These are phyloP conservation scores for Sechiopsis laciniata DNA, from an alignment of 306 rosid genomes.

Conservation along the genomic window DNA sequence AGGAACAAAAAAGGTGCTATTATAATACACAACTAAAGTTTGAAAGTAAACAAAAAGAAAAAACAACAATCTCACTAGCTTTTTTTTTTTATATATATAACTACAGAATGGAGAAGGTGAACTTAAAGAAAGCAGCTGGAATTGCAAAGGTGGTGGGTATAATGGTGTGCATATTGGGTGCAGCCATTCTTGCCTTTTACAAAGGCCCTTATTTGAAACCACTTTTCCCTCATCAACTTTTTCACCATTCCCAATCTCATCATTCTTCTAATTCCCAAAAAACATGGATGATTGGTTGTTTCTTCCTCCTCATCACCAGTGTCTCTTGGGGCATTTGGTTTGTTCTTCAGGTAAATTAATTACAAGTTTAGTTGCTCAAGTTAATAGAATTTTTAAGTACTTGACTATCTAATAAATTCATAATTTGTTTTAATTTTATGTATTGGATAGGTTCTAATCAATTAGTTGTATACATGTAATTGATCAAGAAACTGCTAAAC, in stretches of 20 bases:
- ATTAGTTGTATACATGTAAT: too few relatives aligned
- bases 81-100: not conserved
- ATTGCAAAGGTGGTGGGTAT: slow-evolving; percentile 47
- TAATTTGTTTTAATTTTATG: too few relatives aligned
- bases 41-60: too few relatives aligned
- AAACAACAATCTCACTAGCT: too few relatives aligned
- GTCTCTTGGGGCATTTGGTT: slow-evolving; percentile 49
- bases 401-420: too few relatives aligned
- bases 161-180: slow-evolving; percentile 44
- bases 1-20: too few relatives aligned
- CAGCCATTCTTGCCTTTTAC: slow-evolving; percentile 47
- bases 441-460: too few relatives aligned
- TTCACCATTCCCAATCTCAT: slow-evolving; percentile 1
- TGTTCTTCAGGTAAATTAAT: slow-evolving; percentile 10
- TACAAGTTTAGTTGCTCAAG: not conserved
- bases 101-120: slow-evolving; percentile 50
- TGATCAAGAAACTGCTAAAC: too few relatives aligned
- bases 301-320: slow-evolving; percentile 32
- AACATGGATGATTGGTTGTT: slow-evolving; percentile 51
- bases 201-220: slow-evolving; percentile 44
- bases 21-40: too few relatives aligned
- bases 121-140: slow-evolving; percentile 38
- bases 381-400: too few relatives aligned
- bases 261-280: not conserved
- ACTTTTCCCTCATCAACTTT: slow-evolving; percentile 18